phyloP scores from a whole-genome alignment of 495 filamentous ascomycete genomes.

The Chaetomium cochliodes region DNA sequence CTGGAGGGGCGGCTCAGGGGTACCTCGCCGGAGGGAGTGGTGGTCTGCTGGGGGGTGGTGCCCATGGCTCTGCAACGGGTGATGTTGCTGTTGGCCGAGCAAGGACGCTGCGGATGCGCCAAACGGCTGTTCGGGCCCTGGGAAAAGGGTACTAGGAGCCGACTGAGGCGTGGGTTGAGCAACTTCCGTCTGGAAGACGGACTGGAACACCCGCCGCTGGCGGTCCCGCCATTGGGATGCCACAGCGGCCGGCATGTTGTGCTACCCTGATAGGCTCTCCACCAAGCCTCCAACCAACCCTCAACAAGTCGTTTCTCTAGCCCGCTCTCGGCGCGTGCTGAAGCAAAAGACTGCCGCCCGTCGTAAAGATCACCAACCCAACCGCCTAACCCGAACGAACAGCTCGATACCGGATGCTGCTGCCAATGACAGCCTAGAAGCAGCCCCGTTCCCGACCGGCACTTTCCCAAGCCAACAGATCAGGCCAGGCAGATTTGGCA shows the following conservation, averaged over 20 bases:
- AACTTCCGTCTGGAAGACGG: constrained; percentile 50
- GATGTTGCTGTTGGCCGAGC: not conserved
- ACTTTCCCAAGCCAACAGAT: not conserved
- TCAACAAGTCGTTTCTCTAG: not conserved
- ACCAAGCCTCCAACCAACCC: not conserved
- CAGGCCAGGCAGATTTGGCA: not conserved
- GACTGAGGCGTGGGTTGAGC: constrained; percentile 47
- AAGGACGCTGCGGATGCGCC: constrained; percentile 33
- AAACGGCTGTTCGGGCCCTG: constrained; percentile 42
- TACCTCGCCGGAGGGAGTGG: not conserved
- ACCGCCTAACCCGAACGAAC: not conserved
- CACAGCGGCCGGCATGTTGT: constrained; percentile 31
- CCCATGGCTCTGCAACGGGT: not conserved
- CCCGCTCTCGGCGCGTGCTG: not conserved
- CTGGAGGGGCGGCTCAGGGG: constrained; percentile 11
- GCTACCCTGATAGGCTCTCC: not conserved
- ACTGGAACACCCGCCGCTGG: constrained; percentile 48
- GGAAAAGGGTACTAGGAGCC: constrained; percentile 38
- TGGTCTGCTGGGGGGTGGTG: not conserved
- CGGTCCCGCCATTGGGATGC: constrained; percentile 43
- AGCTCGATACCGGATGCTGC: not conserved
- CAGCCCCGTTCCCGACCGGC: not conserved
- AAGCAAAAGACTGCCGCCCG: not conserved
- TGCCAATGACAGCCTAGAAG: not conserved
- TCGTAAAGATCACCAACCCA: constrained; percentile 4